Evolutionary conservation across 129 eudicot species (phyloP), one percentile per base, ranked within the genome.

Genomic region (Pulicaria dysenterica): DNA sequence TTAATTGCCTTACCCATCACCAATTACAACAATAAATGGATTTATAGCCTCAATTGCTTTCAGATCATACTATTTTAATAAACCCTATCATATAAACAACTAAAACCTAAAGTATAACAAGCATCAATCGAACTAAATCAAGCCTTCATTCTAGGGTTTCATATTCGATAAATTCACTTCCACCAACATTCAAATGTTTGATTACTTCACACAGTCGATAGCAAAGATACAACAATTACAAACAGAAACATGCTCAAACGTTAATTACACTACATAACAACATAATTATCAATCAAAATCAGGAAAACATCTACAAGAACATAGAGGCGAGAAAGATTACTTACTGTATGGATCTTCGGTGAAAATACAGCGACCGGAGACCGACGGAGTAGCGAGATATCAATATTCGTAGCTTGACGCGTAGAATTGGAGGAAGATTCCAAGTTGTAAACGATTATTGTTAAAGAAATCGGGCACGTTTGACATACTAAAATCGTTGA

Each of bases 341-440:
- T 61, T 40, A 76, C 80, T 74, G 74, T 14, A 16, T 3, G 63
- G 47, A 66, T 55, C 47, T 2, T 46, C 59, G 48, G 59, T 36
- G 10, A 43, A 24, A 15, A 56, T 14, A 56, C 59, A 65, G 38
- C 54, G 56, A 45, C 45, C 64, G 56, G 72, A 39, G 43, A 47
- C 40, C 78, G 70, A 48, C 36, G 73, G 19, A 36, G 55, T 6
- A 44, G 57, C 67, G 67, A 41, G 1, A 9, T 14, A 45, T 15
- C 42, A 16, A 76, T 67, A 58, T 68, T 47, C 67, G 11, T 45
- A 67, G 60, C 40, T 67, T 46, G 10, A 67, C 50, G 74, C 68
- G 74, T 67, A 43, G 69, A 76, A 67, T 56, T 43, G 59, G 44
- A 67, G 59, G 69, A 66, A 44, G 72, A 67, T 56, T 55, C 50